Percentiles rank a stretch among this genome's conserved stretches.
These are phyloP conservation scores for Fennellomyces sp. DNA, from an alignment of 371 early-diverging fungal genomes.

Conservation along the genomic window DNA sequence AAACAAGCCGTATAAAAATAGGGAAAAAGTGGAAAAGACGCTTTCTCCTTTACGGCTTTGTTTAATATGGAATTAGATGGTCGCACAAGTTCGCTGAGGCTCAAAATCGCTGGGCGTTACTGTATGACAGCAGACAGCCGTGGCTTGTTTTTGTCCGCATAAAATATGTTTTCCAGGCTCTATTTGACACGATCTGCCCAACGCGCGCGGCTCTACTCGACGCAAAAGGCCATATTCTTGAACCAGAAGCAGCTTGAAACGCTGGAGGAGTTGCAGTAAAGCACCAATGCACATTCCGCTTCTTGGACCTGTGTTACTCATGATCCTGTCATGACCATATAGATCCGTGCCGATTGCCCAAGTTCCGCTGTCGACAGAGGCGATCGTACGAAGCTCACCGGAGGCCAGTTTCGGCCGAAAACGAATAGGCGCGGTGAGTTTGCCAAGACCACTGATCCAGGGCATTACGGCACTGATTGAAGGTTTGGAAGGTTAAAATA, in stretches of 20 bases:
- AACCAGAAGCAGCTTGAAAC: slow-evolving; percentile 5
- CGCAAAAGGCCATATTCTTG: slow-evolving; percentile 4
- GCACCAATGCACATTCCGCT: background rate
- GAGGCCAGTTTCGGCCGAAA: slow-evolving; percentile 76
- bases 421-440: slow-evolving; percentile 66
- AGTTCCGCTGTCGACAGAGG: background rate
- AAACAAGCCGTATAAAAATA: slow-evolving; percentile 2
- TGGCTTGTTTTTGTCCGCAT: background rate
- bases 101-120: too few relatives aligned
- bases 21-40: background rate
- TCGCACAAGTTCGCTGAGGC: too few relatives aligned
- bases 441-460: slow-evolving; percentile 57
- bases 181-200: background rate
- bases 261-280: slow-evolving; percentile 3
- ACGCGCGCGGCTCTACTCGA: background rate
- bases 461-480: slow-evolving; percentile 53
- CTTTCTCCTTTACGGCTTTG: background rate
- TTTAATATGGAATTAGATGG: too few relatives aligned
- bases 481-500: slow-evolving; percentile 15
- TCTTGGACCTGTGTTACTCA: background rate
- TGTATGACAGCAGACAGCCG: too few relatives aligned
- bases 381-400: slow-evolving; percentile 57
- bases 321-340: background rate
- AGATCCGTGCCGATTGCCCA: background rate
- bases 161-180: background rate